Evolutionary conservation across 306 rosid genomes (phyloP), one percentile per base, ranked within the genome.

Genomic region (Sicyos baderoa): DNA sequence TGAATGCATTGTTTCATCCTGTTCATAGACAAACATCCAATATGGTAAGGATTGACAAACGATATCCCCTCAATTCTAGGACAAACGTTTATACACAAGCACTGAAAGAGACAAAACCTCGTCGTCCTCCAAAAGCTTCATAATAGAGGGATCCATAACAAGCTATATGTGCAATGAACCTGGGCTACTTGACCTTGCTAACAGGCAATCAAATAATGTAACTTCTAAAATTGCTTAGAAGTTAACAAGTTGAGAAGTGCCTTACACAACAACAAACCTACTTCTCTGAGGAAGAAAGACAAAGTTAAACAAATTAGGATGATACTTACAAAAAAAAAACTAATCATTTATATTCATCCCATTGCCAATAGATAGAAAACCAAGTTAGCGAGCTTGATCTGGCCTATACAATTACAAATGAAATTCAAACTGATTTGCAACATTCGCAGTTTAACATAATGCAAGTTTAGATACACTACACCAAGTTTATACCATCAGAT

Each of bases 1-100:
- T 3, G 96, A 89, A 79, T 89, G 96, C 95, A 88, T 89, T 42
- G 83, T 85, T 70, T 91, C 97, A 53, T 91, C 96, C 96, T 91
- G 74, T 44, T 40, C 70, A 79, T 61, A 66, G 16, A 42, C 61
- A 57, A 75, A 60, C 17, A 44, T 56, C 64, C 16, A 68, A 48
- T 23, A 51, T 11, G 37, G 37, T n/a, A 6, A 27, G 72, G 7
- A 65, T 32, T 22, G 52, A 63, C 14, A 60, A 80, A 74, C 45
- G 27, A 32, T 51, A 65, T 60, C 13, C 72, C 37, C 35, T 22
- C 32, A 54, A 69, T 19, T 52, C 67, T 3, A 51, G 67, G n/a
- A 60, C 75, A 71, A 51, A n/a, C 37, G 17, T 25, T 62, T 14
- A 69, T 32, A 59, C 25, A 25, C 54, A 56, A 75, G 50, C 67